Conservation (phyloP, 139 green algal genomes). For the Tetradesmus obliquus region DNA sequence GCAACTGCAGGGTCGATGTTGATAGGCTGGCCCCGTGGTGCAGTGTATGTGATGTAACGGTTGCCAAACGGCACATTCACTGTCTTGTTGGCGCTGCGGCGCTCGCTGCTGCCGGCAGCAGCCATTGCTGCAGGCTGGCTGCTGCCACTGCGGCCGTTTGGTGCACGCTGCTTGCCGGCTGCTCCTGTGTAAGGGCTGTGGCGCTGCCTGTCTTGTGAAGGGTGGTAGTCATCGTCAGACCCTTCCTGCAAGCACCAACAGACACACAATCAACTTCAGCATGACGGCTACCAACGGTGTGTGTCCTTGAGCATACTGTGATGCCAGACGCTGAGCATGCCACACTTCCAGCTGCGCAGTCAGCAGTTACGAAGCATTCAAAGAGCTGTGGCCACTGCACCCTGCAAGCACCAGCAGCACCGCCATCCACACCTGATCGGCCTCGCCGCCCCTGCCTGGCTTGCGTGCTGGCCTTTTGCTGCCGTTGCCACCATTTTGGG, state of each 20-base stretch:
- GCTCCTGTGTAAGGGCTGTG: not conserved
- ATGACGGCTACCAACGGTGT: no score
- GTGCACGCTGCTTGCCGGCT: not conserved
- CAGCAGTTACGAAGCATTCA: not conserved
- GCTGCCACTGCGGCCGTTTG: not conserved
- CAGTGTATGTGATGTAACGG: constrained; percentile 28
- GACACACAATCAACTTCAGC: not conserved
- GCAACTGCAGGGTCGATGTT: not conserved
- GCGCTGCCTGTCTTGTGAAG: not conserved
- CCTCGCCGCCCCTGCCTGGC: constrained; percentile 10
- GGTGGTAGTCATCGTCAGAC: not conserved
- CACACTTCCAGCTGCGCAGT: not conserved
- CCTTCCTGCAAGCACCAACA: not conserved
- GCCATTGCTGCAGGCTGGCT: not conserved
- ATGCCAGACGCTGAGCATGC: no score
- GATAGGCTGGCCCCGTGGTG: not conserved
- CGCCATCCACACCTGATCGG: not conserved
- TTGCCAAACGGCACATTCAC: constrained; percentile 35
- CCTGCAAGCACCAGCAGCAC: not conserved
- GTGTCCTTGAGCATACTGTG: not conserved
- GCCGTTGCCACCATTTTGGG: not conserved
- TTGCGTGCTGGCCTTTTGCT: not conserved
- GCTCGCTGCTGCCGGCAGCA: not conserved
- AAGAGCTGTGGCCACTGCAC: not conserved
- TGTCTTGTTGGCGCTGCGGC: not conserved